These are phyloP conservation scores for Rhodosporidiobolus sp. DNA, from an alignment of 768 basidiomycete species.

Conservation along the genomic window DNA sequence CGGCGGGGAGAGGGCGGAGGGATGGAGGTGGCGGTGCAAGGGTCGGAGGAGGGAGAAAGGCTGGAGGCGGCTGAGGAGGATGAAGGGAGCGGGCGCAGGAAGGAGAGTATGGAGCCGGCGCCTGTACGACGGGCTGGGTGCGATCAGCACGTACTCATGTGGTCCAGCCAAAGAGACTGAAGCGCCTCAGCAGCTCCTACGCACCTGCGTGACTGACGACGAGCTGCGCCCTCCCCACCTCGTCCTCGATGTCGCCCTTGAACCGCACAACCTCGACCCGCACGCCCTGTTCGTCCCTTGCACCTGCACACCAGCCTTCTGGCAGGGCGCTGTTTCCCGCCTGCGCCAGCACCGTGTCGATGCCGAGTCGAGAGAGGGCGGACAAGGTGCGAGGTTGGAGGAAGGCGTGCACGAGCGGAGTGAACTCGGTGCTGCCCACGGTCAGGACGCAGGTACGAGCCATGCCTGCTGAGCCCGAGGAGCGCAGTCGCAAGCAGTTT, in stretches of 20 bases:
- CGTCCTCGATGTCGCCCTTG: constrained; percentile 66
- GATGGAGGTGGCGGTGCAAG: not conserved
- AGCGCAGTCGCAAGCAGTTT: not conserved
- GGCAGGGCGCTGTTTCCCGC: constrained; percentile 30
- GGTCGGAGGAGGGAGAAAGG: not conserved
- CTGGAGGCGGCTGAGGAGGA: not conserved
- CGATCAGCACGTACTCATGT: not conserved
- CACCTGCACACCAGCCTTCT: too few species aligned
- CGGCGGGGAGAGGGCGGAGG: constrained; percentile 58
- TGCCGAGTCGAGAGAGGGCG: constrained; percentile 18
- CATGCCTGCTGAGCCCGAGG: not conserved
- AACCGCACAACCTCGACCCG: constrained; percentile 68
- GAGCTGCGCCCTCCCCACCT: constrained; percentile 66
- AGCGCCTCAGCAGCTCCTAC: constrained; percentile 31
- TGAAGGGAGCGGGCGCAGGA: constrained; percentile 15
- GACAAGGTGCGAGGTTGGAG: constrained; percentile 22
- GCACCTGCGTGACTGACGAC: constrained; percentile 92
- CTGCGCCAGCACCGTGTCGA: constrained; percentile 29
- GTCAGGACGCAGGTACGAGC: constrained; percentile 22
- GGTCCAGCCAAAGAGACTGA: not conserved
- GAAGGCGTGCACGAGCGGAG: constrained; percentile 31
- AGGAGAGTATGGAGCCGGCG: constrained; percentile 78
- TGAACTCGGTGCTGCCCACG: constrained; percentile 41
- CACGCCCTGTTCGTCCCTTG: constrained; percentile 43
- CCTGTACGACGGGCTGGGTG: constrained; percentile 54